Evolutionary conservation across 2,329 filamentous ascomycete genomes (phyloP).

Genomic region (Hypoxylon sp.): DNA sequence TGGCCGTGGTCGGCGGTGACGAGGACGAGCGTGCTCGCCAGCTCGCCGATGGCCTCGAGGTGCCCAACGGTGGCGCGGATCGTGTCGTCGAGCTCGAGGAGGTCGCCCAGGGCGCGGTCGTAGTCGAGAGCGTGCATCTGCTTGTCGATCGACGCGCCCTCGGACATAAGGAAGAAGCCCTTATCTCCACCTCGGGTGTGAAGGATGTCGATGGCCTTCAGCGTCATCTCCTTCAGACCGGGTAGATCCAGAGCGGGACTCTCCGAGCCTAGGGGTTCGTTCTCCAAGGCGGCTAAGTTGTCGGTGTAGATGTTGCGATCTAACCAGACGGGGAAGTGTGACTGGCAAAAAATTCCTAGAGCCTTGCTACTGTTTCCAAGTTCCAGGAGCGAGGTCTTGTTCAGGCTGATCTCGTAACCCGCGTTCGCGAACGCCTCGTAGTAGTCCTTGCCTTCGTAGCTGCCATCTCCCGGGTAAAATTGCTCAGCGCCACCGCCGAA

Average conservation of each 20-base stretch:
- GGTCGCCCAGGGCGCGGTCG: constrained; percentile 84
- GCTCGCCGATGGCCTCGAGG: constrained; percentile 72
- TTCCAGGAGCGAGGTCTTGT: constrained; percentile 76
- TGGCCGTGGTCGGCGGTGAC: constrained; percentile 92
- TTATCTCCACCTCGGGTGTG: constrained; percentile 72
- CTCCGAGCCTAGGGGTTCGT: constrained; percentile 75
- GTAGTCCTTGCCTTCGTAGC: constrained; percentile 79
- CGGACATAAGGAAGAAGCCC: constrained; percentile 89
- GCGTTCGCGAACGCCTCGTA: constrained; percentile 80
- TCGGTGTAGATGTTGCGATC: constrained; percentile 84
- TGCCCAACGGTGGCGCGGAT: constrained; percentile 79
- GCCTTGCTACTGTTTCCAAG: constrained; percentile 70
- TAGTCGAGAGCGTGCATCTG: constrained; percentile 90
- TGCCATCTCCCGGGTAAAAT: constrained; percentile 74
- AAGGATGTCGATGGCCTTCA: constrained; percentile 87
- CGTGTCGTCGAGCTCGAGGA: constrained; percentile 88
- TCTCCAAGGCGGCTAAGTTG: constrained; percentile 74
- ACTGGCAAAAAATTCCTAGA: constrained; percentile 81
- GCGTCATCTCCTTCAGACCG: constrained; percentile 88
- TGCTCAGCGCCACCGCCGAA: constrained; percentile 87
- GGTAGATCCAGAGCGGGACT: constrained; percentile 78
- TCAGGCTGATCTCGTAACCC: constrained; percentile 77
- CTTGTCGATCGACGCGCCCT: constrained; percentile 88
- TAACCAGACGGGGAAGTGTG: constrained; percentile 85
- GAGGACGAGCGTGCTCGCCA: constrained; percentile 81